Evolutionary conservation across 1,284 basidiomycete genomes (phyloP), one percentile per base, ranked within the genome.

Genomic region (Mycena citricolor): DNA sequence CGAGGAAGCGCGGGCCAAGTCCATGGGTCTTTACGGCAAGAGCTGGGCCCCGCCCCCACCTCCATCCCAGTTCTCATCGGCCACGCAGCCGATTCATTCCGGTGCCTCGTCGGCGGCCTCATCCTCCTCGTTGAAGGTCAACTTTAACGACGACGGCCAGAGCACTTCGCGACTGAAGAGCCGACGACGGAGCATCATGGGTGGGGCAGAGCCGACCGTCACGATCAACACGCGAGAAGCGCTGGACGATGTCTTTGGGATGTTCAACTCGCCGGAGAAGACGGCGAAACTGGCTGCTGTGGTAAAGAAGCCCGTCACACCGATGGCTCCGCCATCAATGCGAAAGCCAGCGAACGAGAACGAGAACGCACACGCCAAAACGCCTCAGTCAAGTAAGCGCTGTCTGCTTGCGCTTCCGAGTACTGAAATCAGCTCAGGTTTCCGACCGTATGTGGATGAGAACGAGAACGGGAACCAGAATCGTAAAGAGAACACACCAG

Each of bases 181-280:
- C 54, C 65, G 54, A 39, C 61, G 73, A 50, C 74, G 67, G 61
- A 71, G 66, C 49, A 39, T 50, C 19, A 23, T 48, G 42, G 49
- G 52, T 28, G 51, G 48, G 4, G 47, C 55, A 14, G 65, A 64
- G 33, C 62, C 63, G 5, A 64, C 62, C 7, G 59, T 65, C 5
- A 92, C 89, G 0, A 82, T 91, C 51, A 90, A 90, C 60, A 92
- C 89, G 32, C 93, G 92, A 63, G 89, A 91, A 52, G 94, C 94
- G 3, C 73, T 94, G 39, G 87, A 81, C n/a, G 93, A 95, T 61
- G 90, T 97, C 28, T 91, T 91, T 68, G 86, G 84, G 45, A 90
- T 97, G 83, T 94, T 92, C 63, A 94, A 95, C 62, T 88, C 86
- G 7, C 87, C 86, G 2, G 85, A 88, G 49, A 86, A 85, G 66